Conservation (phyloP, 257 asterid genomes). For the Dorcoceras hygrometricum region DNA sequence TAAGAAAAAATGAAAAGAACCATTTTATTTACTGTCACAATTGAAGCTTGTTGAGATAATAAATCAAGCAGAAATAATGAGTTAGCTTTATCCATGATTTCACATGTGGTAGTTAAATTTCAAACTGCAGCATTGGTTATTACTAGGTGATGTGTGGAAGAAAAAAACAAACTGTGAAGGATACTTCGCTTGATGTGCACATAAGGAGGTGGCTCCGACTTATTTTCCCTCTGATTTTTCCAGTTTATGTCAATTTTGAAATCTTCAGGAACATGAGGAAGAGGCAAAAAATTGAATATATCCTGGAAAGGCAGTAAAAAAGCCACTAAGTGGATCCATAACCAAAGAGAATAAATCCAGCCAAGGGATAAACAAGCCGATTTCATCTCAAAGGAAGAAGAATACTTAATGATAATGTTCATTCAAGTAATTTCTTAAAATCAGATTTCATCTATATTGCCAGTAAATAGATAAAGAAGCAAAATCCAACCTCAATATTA, state of each 20-base stretch:
- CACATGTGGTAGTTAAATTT: slow-evolving; percentile 12
- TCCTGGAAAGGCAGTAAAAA: slow-evolving; percentile 50
- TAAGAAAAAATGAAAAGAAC: slow-evolving; percentile 34
- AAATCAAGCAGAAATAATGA: slow-evolving; percentile 15
- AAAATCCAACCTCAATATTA: slow-evolving; percentile 58
- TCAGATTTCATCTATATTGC: slow-evolving; percentile 15
- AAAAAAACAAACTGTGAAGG: slow-evolving; percentile 39
- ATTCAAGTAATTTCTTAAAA: slow-evolving; percentile 6
- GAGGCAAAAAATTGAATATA: slow-evolving; percentile 61
- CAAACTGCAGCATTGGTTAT: not conserved
- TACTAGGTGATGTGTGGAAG: slow-evolving; percentile 18
- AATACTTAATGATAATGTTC: slow-evolving; percentile 2
- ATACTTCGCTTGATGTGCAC: slow-evolving; percentile 82
- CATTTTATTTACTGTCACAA: not conserved
- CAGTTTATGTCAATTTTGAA: slow-evolving; percentile 73
- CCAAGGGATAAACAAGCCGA: slow-evolving; percentile 22
- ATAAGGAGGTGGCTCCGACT: slow-evolving; percentile 63
- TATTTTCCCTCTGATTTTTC: slow-evolving; percentile 52
- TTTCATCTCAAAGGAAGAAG: slow-evolving; percentile 14
- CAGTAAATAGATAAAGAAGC: slow-evolving; percentile 4
- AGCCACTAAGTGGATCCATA: slow-evolving; percentile 18
- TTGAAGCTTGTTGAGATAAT: slow-evolving; percentile 16
- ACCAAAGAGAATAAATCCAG: slow-evolving; percentile 21
- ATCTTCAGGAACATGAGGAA: slow-evolving; percentile 64
- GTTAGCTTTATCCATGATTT: slow-evolving; percentile 10